Evolutionary conservation across 805 yeast genomes (phyloP), one percentile per base, ranked within the genome.

Genomic region (Metschnikowia koreensis): DNA sequence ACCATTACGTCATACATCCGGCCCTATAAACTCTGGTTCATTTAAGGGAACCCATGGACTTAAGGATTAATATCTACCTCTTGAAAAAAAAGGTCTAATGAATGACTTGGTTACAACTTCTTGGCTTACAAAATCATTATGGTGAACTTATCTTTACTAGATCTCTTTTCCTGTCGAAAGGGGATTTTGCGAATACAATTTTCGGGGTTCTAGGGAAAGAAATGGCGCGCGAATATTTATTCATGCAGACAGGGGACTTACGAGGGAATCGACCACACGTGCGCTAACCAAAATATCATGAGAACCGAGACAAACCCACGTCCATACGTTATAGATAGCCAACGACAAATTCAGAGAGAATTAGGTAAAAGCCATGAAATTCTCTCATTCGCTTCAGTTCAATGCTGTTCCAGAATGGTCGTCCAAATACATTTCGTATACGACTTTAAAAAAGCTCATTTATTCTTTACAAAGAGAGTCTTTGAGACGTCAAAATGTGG

Each of bases 351-450:
- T 3, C 34, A 12, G 34, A 31, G 34, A 31, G 34, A 13, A 13
- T 12, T 36, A 47, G 41, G 45, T 29, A 42, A 31, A 37, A 38
- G 38, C 29, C 41, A 93, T 93, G 99, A 93, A 93, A 80, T 93
- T 93, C 73, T 87, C 96, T 27, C 97, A 92, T 66, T 89, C 97
- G 6, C 74, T 93, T 57, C 97, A 93, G 77, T 92, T 93, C 71
- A 93, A 93, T 69, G 97, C 98, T 26, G 98, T 94, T 5, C 97
- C 99, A 1, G 98, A 94, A 68, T 93, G 99, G 99, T 82, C 96
- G 11, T 84, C 96, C 28, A 83, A 88, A 66, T 93, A 93, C 69
- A 85, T 93, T 51, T 92, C 96, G 50, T 93, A 93, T 69, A 87
- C 96, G 1, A 84, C 88, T 38, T 75, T 94, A 53, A 93, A 94